Conservation (phyloP, 139 green algal species). For the Desmodesmus armatus region DNA sequence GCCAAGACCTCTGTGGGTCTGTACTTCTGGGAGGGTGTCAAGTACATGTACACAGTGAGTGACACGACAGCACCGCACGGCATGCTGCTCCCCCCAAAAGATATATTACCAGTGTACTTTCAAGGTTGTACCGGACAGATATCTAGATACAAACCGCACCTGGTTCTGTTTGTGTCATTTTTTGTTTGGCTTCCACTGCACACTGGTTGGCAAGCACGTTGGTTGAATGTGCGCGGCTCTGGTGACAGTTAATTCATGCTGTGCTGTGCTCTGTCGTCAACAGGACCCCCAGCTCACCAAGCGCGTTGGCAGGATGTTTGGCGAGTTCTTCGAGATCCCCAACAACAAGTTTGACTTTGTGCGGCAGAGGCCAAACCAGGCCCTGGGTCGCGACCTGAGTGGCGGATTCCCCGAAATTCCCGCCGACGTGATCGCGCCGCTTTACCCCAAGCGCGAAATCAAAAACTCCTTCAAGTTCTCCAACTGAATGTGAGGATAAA, state of each 20-base stretch:
- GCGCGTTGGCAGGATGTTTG: constrained; percentile 13
- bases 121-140: too few relatives aligned
- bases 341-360: not conserved
- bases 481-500: too few relatives aligned
- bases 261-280: not conserved
- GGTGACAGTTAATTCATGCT: not conserved
- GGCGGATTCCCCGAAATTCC: not conserved
- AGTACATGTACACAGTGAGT: constrained; percentile 11
- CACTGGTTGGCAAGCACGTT: not conserved
- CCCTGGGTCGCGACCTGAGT: not conserved
- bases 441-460: too few relatives aligned
- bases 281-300: constrained; percentile 5
- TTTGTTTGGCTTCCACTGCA: not conserved
- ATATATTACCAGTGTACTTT: not conserved
- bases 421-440: not conserved
- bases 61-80: not conserved
- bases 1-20: constrained; percentile 12
- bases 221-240: not conserved
- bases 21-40: constrained; percentile 31
- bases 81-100: not conserved
- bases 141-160: too few relatives aligned
- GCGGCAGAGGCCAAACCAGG: not conserved
- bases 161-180: too few relatives aligned
- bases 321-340: constrained; percentile 15
- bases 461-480: too few relatives aligned